Percentiles rank a stretch among this genome's conserved stretches.
Conservation (phyloP, 2,329 filamentous ascomycete species). For the Stagonosporopsis tanaceti region DNA sequence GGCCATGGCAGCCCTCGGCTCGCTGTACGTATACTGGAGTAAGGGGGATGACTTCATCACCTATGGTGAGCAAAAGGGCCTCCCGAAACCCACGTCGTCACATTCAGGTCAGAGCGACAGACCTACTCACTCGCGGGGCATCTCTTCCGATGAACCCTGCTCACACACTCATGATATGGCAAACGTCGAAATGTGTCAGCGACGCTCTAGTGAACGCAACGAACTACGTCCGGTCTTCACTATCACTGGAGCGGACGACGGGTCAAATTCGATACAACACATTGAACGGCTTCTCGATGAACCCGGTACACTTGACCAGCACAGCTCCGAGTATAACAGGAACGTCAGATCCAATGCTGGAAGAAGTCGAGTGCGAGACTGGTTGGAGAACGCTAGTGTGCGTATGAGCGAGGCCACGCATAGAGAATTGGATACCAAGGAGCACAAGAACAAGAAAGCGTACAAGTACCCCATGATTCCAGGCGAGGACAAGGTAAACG, state of each 20-base stretch:
- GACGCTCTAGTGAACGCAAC: constrained; percentile 27
- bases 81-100: not conserved
- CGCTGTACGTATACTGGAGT: constrained; percentile 62
- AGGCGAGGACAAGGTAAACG: constrained; percentile 60
- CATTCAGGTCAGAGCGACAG: constrained; percentile 5
- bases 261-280: constrained; percentile 5
- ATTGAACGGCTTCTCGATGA: constrained; percentile 7
- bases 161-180: not conserved
- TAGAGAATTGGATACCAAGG: constrained; percentile 56
- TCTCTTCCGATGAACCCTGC: not conserved
- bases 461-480: constrained; percentile 65
- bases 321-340: not conserved
- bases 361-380: constrained; percentile 41
- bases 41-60: constrained; percentile 21
- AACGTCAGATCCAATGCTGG: constrained; percentile 25
- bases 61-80: not conserved
- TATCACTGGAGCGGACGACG: constrained; percentile 23
- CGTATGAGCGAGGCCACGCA: constrained; percentile 59
- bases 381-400: constrained; percentile 55
- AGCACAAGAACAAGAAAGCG: constrained; percentile 58
- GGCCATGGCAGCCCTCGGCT: constrained; percentile 65
- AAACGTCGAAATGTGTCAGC: constrained; percentile 14
- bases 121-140: too few relatives aligned
- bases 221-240: constrained; percentile 23
- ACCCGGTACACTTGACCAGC: not conserved